Base-by-base conservation (phyloP, 805 yeast species). In the Ascoidea rubescens region DNA sequence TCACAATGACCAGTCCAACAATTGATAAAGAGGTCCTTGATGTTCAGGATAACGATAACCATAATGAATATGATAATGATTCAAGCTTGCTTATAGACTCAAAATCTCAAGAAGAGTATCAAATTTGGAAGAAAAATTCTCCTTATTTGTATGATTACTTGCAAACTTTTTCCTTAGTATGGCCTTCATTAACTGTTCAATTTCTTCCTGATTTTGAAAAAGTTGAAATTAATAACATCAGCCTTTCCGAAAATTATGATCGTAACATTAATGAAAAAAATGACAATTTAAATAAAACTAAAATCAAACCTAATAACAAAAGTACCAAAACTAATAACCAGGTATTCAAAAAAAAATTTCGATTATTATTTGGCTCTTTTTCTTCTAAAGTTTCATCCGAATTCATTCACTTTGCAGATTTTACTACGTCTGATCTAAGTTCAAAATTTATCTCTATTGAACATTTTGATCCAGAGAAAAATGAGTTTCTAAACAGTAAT, bases 51-150 rank as follows among this genome's bases (percentile, higher is more conserved):
- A n/a, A n/a, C n/a, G n/a, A n/a, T n/a, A n/a, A n/a, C n/a, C n/a
- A n/a, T n/a, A n/a, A n/a, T n/a, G n/a, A n/a, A n/a, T n/a, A n/a
- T n/a, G n/a, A n/a, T n/a, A n/a, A n/a, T n/a, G n/a, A n/a, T n/a
- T n/a, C n/a, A n/a, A n/a, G n/a, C n/a, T n/a, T n/a, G n/a, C n/a
- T 10, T 7, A 33, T 33, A 7, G 42, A 33, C 10, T 7, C 58
- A 52, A 62, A 61, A 43, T 58, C 62, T 45, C 73, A 73, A 58
- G 49, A 50, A 10, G 52, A 52, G 1, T 55, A 55, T 33, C 14
- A 50, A 45, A 69, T 82, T 53, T 87, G 96, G 96, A 87, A 87
- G 64, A 86, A 87, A 60, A 77, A 91, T 1, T 82, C 85, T 12
- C 95, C 95, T 3, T 70, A 85, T 57, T 69, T 87, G 54, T 87